Conservation (phyloP, 371 early-diverging fungal species). For the Blakeslea trispora region DNA sequence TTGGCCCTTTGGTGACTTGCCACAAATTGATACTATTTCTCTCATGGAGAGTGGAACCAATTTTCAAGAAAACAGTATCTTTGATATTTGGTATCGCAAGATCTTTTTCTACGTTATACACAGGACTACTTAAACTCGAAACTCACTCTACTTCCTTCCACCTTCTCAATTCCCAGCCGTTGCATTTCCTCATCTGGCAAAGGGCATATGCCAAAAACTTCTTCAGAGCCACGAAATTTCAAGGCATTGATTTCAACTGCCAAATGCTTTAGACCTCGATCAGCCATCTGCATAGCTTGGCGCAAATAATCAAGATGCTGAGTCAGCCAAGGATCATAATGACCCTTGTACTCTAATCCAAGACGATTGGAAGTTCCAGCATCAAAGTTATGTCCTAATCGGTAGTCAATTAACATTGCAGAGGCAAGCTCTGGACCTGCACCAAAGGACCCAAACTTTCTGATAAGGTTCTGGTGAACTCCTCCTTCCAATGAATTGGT, state of each 20-base stretch:
- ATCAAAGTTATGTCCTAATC: neutral
- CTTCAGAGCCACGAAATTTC: neutral
- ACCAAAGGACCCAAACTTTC: conserved; percentile 7
- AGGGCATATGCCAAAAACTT: conserved; percentile 2
- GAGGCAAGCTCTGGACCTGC: neutral
- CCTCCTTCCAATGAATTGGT: conserved; percentile 8
- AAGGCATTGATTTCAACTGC: neutral
- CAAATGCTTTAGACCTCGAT: neutral
- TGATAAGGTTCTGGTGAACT: conserved; percentile 3
- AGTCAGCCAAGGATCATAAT: neutral
- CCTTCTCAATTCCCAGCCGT: neutral
- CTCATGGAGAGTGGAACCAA: neutral
- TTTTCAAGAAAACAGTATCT: neutral
- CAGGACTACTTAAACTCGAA: no score
- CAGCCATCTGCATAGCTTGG: neutral
- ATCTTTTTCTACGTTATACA: neutral
- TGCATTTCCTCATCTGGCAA: neutral
- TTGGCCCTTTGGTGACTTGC: neutral
- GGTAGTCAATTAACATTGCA: conserved; percentile 1
- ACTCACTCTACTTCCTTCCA: neutral
- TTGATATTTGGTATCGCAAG: neutral
- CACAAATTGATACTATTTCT: neutral
- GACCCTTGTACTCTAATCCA: neutral
- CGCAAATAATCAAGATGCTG: neutral
- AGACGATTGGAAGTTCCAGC: neutral